Evolutionary conservation across 345 rosid species (phyloP), one percentile per base, ranked within the genome.

Genomic region (Xanthoceras sorbifolium): DNA sequence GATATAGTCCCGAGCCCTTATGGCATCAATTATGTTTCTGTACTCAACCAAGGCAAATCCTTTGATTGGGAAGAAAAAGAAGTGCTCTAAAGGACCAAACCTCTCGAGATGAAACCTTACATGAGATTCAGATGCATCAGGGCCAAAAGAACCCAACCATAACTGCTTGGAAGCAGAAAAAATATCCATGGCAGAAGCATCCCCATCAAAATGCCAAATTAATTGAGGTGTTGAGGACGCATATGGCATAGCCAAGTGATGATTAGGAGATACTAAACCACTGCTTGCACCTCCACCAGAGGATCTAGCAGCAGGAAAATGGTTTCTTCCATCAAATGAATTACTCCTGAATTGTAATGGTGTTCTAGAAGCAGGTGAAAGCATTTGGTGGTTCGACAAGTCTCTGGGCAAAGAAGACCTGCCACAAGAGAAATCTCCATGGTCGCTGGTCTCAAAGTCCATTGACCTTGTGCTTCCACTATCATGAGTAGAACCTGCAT

Each of bases 1-100:
- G 80, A 93, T 67, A 84, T 96, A 92, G 78, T 92, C 97, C 79
- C 99, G 89, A 73, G 97, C 92, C 83, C 91, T 86, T 80, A 93
- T 84, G 64, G 99, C 92, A 87, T 96, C 99, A 80, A 90, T 84
- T 76, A 92, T 85, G 78, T 85, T 93, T 84, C 97, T 87, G 82
- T 92, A 96, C 84, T 96, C 98, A 52, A 91, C 94, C 77, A 92
- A 79, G 50, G 97, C 92, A 89, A 93, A 92, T 59, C 92, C 91
- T 88, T 89, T 90, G 67, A 84, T 59, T 69, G 92, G 95, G 83
- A 89, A 89, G 72, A 90, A 91, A 79, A 85, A 92, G 80, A 93
- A 90, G 54, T 89, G 92, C 62, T 93, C 94, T 50, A 92, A 73
- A 28, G 92, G 98, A 71, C 95, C 99, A 80, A 91, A 89, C 60